Conservation (phyloP, 345 rosid species). For the Eucalyptus pauciflora region DNA sequence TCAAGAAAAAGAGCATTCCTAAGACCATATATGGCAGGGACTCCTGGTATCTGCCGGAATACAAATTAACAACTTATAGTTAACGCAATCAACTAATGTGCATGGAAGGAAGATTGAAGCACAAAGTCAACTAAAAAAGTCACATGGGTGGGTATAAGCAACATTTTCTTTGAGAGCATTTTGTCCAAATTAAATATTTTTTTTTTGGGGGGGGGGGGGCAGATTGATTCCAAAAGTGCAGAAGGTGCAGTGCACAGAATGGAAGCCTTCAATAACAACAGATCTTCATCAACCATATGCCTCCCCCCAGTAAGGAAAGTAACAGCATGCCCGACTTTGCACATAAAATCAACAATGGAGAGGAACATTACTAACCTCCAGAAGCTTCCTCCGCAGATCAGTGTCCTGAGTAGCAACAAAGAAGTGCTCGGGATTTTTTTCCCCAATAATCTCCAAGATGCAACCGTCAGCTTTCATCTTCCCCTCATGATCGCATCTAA, state of each 20-base stretch:
- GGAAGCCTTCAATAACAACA: neutral
- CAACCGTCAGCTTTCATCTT: constrained; percentile 59
- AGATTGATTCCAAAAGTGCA: neutral
- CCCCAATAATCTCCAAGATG: constrained; percentile 52
- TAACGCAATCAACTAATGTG: neutral
- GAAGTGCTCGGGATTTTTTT: constrained; percentile 59
- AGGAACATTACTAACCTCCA: constrained; percentile 26
- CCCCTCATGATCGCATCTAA: constrained; percentile 77
- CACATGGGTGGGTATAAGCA: neutral
- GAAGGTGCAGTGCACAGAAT: neutral
- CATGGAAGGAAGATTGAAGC: neutral
- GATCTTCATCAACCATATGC: neutral
- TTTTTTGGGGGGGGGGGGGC: too few species aligned
- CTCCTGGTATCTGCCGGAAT: constrained; percentile 54
- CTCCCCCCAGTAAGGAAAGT: neutral
- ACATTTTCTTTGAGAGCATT: neutral
- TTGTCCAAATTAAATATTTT: neutral
- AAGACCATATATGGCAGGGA: constrained; percentile 68
- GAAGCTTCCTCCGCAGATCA: constrained; percentile 55
- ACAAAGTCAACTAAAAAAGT: neutral
- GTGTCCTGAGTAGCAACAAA: constrained; percentile 82
- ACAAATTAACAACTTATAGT: neutral
- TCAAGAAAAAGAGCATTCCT: constrained; percentile 71
- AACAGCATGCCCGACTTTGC: neutral
- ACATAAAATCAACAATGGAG: neutral